phyloP scores from a whole-genome alignment of 106 monocot species.

The Acanthochlamys bracteata region DNA sequence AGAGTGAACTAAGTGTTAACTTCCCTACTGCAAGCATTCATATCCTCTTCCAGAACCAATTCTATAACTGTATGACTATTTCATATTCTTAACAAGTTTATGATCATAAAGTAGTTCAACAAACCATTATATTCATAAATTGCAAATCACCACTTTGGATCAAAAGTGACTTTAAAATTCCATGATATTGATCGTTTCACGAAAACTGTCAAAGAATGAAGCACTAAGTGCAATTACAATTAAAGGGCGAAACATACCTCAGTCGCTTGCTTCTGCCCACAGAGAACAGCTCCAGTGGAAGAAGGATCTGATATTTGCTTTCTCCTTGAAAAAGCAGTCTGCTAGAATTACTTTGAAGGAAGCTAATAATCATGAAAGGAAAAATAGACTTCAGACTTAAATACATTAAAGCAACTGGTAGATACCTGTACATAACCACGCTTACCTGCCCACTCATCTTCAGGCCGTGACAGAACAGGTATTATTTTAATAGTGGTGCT shows the following conservation, averaged over 20 bases:
- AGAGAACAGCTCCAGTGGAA: slow-evolving; percentile 61
- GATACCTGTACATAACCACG: slow-evolving; percentile 82
- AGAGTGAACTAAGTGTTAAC: too few species aligned
- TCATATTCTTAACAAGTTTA: too few species aligned
- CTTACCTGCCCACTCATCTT: slow-evolving; percentile 81
- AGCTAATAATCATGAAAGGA: not conserved
- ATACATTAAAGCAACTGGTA: not conserved
- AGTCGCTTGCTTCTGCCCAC: slow-evolving; percentile 65
- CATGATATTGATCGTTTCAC: not conserved
- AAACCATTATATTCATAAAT: too few species aligned
- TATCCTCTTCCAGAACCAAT: too few species aligned
- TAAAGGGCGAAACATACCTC: slow-evolving; percentile 28
- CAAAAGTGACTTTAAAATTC: not conserved
- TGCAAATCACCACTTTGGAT: too few species aligned
- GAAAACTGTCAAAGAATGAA: not conserved
- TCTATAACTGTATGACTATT: too few species aligned
- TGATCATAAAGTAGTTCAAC: too few species aligned
- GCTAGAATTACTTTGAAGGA: not conserved
- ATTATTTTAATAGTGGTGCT: slow-evolving; percentile 61
- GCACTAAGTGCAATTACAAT: not conserved
- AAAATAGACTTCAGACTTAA: not conserved
- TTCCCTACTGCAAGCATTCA: too few species aligned
- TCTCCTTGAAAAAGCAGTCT: slow-evolving; percentile 45
- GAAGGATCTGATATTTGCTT: slow-evolving; percentile 40
- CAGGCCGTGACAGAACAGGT: slow-evolving; percentile 85